Base-by-base conservation (phyloP, 2,329 filamentous ascomycete species). In the Aschersonia sp. region DNA sequence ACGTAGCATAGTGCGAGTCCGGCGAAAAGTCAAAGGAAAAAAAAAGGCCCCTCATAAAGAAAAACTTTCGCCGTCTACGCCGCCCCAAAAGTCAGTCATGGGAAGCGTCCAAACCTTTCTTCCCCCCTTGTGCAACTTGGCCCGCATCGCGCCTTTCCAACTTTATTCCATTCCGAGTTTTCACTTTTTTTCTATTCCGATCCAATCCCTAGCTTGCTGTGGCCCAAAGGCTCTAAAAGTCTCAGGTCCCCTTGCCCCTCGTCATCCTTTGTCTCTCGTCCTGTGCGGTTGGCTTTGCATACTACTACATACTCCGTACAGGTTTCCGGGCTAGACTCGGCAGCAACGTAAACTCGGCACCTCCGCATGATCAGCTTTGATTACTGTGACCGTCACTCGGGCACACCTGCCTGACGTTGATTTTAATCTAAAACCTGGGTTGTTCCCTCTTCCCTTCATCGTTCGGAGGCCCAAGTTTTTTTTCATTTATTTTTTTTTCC, bases 351-450 rank as follows among this genome's bases (percentile, higher is more conserved):
- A 31, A 43, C 30, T 40, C 31, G 7, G 35, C 35, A 12, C 45
- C 45, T 47, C 43, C 47, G 35, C 47, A 40, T 29, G 35, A 46
- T 43, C 40, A 43, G 45, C 40, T 31, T 43, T 47, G 44, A 35
- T 48, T 31, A 7, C 12, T 38, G 7, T 38, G 35, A 38, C 12
- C 12, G 35, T 38, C 31, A 38, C 30, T 45, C 30, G n/a, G 20
- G 43, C 35, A 9, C 7, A 38, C 35, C 12, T 7, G 35, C 35
- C 35, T 4, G 4, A 38, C 12, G 4, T 12, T 4, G 35, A 12
- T 7, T 4, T 38, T 38, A 38, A 9, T 12, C 12, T 38, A 38
- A 38, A 38, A 38, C 35, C 35, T 38, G 35, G 7, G 7, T 38
- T 38, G 35, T 38, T 38, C 12, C 35, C 3, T 38, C 3, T 3